phyloP scores from a whole-genome alignment of 306 rosid genomes.

The Cucumis hystrix region DNA sequence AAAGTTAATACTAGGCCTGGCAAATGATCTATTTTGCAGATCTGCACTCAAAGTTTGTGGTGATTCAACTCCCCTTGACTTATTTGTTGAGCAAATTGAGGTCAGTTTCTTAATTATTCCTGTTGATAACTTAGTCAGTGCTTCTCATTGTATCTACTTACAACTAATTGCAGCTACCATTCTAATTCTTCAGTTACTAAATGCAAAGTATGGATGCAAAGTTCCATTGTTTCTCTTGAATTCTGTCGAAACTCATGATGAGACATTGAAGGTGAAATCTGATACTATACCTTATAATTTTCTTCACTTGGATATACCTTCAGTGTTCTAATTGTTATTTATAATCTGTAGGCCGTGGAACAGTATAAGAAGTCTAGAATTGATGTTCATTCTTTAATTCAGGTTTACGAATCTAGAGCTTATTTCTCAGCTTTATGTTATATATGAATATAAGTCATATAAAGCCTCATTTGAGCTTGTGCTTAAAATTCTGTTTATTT shows the following conservation, averaged over 20 bases:
- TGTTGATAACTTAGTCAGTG: not conserved
- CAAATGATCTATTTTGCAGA: constrained; percentile 19
- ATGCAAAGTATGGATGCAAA: constrained; percentile 38
- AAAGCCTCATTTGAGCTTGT: not conserved
- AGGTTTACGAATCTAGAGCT: not conserved
- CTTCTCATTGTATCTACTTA: constrained; percentile 1
- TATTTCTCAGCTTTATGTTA: not conserved
- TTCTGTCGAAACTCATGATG: constrained; percentile 31
- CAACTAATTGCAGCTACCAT: not conserved
- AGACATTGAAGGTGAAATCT: constrained; percentile 36
- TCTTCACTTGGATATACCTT: constrained; percentile 5
- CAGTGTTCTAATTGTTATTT: constrained; percentile 16
- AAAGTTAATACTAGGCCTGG: not conserved
- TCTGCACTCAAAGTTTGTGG: constrained; percentile 29
- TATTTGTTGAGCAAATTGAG: constrained; percentile 51
- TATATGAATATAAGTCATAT: not conserved
- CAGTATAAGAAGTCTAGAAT: constrained; percentile 30
- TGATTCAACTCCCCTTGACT: constrained; percentile 42
- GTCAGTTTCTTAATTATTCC: constrained; percentile 16
- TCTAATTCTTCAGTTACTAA: constrained; percentile 31
- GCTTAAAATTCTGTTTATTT: not conserved
- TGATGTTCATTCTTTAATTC: constrained; percentile 31
- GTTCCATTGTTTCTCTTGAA: constrained; percentile 51
- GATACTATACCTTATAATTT: constrained; percentile 8
- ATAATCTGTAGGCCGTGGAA: constrained; percentile 30